phyloP scores from a whole-genome alignment of 495 filamentous ascomycete species.

The Neurospora hispaniola region DNA sequence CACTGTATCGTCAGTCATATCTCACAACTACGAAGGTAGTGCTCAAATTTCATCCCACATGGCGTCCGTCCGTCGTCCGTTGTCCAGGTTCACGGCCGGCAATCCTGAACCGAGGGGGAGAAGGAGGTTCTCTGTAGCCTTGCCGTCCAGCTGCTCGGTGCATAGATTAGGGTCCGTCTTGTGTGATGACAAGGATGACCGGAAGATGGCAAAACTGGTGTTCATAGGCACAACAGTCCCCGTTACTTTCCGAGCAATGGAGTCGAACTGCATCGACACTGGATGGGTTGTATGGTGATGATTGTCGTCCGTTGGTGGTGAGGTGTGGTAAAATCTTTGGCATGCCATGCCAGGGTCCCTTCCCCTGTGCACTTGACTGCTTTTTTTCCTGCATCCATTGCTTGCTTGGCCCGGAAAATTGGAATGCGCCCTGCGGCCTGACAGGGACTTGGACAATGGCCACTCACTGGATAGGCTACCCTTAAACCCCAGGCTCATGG shows the following conservation, averaged over 20 bases:
- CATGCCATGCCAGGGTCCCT: background rate
- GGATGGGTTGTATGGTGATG: background rate
- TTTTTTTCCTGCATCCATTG: background rate
- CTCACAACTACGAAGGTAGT: background rate
- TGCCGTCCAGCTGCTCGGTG: background rate
- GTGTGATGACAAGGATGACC: background rate
- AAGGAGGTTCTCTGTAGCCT: background rate
- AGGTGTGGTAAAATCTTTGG: background rate
- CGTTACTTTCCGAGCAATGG: background rate
- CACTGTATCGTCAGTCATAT: background rate
- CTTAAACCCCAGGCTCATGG: background rate
- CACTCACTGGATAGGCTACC: background rate
- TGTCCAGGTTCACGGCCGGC: background rate
- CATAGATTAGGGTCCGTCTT: background rate
- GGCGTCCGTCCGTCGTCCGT: background rate
- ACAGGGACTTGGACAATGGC: background rate
- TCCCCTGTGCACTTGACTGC: background rate
- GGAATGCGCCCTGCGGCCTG: background rate
- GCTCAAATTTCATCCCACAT: background rate
- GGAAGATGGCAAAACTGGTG: background rate
- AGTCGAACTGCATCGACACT: background rate
- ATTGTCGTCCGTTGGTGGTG: background rate
- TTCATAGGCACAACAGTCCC: background rate
- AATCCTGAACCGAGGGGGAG: background rate
- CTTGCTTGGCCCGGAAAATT: background rate